Percentiles rank a stretch among this genome's conserved stretches.
These are phyloP conservation scores for Penicillium chermesinum DNA, from an alignment of 495 filamentous ascomycete species.

Conservation along the genomic window DNA sequence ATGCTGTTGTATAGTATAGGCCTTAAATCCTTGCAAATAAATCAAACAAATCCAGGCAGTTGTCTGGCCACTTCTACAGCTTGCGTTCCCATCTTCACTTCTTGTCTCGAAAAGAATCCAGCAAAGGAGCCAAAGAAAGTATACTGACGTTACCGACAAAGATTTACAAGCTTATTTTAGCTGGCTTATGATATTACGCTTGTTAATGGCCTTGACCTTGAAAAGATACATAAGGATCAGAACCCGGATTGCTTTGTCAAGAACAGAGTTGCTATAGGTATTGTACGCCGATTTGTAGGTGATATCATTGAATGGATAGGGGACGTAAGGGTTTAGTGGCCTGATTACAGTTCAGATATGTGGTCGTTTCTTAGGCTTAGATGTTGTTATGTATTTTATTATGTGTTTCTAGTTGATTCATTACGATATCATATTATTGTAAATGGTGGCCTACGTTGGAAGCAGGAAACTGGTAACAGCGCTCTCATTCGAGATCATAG, in stretches of 20 bases:
- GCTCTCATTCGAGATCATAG: too few species aligned
- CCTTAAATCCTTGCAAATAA: background rate
- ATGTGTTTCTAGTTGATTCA: too few species aligned
- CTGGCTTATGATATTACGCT: conserved; percentile 19
- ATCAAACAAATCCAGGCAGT: background rate
- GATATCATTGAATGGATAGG: conserved; percentile 24
- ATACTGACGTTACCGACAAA: conserved; percentile 12
- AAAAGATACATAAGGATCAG: conserved; percentile 21
- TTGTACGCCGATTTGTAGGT: conserved; percentile 17
- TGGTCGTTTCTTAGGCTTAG: too few species aligned
- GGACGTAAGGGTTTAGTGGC: conserved; percentile 2
- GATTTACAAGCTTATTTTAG: conserved; percentile 18
- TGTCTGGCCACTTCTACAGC: background rate
- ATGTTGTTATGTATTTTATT: too few species aligned
- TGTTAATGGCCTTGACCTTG: conserved; percentile 17
- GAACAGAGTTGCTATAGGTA: conserved; percentile 12
- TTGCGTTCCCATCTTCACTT: background rate
- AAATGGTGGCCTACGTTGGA: too few species aligned
- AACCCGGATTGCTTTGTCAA: conserved; percentile 20
- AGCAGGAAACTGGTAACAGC: too few species aligned
- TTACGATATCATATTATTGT: too few species aligned
- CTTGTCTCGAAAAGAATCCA: background rate
- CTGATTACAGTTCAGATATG: too few species aligned
- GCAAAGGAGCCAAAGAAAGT: background rate
- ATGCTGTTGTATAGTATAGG: background rate